Conservation (phyloP, 2,329 filamentous ascomycete genomes). For the Bipolaris oryzae region DNA sequence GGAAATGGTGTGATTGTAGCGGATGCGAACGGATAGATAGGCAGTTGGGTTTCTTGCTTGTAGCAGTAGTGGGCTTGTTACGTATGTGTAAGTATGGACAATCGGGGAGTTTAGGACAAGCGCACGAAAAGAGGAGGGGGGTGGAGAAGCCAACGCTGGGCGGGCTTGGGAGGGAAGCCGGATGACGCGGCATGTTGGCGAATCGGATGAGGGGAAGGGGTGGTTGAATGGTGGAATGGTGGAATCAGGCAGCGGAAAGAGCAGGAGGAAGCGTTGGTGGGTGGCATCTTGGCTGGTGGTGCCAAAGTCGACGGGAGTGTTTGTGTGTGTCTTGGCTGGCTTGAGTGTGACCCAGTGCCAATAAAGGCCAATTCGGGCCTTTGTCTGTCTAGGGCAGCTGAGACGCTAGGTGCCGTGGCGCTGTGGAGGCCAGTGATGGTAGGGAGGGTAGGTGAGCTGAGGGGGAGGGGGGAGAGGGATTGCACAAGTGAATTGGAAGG, state of each 20-base stretch:
- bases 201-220: slow-evolving; percentile 28
- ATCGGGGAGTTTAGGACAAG: too few species aligned
- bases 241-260: slow-evolving; percentile 15
- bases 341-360: slow-evolving; percentile 41
- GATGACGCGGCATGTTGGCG: slow-evolving; percentile 43
- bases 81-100: too few species aligned
- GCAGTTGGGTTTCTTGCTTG: too few species aligned
- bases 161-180: slow-evolving; percentile 16
- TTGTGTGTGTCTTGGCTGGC: slow-evolving; percentile 42
- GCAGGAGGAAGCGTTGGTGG: too few species aligned
- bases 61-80: too few species aligned
- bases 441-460: not conserved
- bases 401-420: slow-evolving; percentile 29
- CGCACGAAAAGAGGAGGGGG: not conserved
- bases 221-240: slow-evolving; percentile 8
- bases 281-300: slow-evolving; percentile 17
- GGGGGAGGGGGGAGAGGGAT: not conserved
- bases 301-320: too few species aligned
- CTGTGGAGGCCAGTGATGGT: slow-evolving; percentile 13
- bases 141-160: slow-evolving; percentile 21
- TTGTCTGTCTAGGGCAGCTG: slow-evolving; percentile 42
- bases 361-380: slow-evolving; percentile 37
- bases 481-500: too few species aligned
- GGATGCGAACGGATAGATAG: too few species aligned
- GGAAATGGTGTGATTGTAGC: too few species aligned